Evolutionary conservation across 441 rosid species (phyloP), one percentile per base, ranked within the genome.

Genomic region (Pelargonium australe): DNA sequence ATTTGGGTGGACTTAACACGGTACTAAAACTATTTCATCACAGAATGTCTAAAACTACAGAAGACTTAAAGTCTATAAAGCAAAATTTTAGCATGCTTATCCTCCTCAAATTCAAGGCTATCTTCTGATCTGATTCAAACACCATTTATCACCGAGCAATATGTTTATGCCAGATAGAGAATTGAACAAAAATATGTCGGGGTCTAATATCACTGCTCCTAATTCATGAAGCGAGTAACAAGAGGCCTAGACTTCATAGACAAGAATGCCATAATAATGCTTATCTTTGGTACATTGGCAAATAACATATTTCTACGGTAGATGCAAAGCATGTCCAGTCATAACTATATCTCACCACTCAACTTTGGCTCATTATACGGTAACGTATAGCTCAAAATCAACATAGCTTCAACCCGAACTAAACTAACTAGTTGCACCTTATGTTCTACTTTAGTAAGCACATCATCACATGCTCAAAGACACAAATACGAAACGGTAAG

Each of bases 1-100:
- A 34, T 34, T 34, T 34, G 37, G 5, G 37, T 34, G 5, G 37
- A 0, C 6, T 34, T 34, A 34, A 34, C 37, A 3, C 37, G 37
- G 37, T 34, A 51, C 44, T n/a, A 51, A 64, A 65, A 1, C 63
- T 60, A n/a, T 53, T 70, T 65, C 8, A 65, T 69, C 74, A 49
- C 40, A 37, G 34, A 49, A 69, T 14, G 9, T 7, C 4, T 25
- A 9, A 58, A n/a, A 31, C 9, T 61, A 25, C 64, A 49, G 40
- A 65, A 28, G 41, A 28, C 11, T 2, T 51, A 43, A 68, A 69
- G 17, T 12, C 25, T 40, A 10, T 8, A 5, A 37, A 49, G 17
- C 25, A 1, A 7, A 49, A 63, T 23, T 51, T 58, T 7, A 69
- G 28, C 2, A 12, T 40, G 60, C 13, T 45, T 37, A 67, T 60